Base-by-base conservation (phyloP, 1,284 basidiomycete genomes). In the Ceratobasidium sp. region DNA sequence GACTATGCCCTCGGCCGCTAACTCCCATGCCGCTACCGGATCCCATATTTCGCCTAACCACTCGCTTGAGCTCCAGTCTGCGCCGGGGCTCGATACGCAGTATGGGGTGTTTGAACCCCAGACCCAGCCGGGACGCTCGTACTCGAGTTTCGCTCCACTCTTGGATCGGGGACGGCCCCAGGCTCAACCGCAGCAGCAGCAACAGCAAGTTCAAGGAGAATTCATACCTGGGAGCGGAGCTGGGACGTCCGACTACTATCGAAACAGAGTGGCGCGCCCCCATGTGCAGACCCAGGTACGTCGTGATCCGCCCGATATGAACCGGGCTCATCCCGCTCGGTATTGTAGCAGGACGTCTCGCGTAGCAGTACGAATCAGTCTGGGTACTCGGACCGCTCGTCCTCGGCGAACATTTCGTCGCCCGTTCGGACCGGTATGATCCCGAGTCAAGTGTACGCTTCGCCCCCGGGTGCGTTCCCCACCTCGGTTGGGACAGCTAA, bases 1-100 rank as follows among this genome's bases (percentile, higher is more conserved):
- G n/a, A 61, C 58, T 2, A 61, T 61, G 58, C 58, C 58, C 43
- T 61, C 58, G 58, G 58, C 58, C 58, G 58, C 58, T 14, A 41
- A 61, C 16, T 61, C 58, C 21, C n/a, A 16, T 26, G 30, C 30
- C 18, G 54, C 11, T 16, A 41, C 43, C 23, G 44, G 26, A 44
- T 16, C 44, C n/a, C 43, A 61, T 13, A 41, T 46, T 41, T 44
- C 44, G 26, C 58, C 58, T 11, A 44, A 61, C 26, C 43, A 41
- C 4, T 38, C 21, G 11, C 44, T n/a, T 6, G n/a, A 46, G 9
- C 11, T 46, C 23, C 28, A 38, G 5, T 41, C 8, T 5, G 47
- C 44, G 28, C 38, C 41, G 13, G n/a, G n/a, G n/a, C n/a, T n/a
- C n/a, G n/a, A n/a, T n/a, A n/a, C n/a, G n/a, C 58, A 61, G 16